Conservation (phyloP, 129 eudicot genomes). For the Artemisia argyi region DNA sequence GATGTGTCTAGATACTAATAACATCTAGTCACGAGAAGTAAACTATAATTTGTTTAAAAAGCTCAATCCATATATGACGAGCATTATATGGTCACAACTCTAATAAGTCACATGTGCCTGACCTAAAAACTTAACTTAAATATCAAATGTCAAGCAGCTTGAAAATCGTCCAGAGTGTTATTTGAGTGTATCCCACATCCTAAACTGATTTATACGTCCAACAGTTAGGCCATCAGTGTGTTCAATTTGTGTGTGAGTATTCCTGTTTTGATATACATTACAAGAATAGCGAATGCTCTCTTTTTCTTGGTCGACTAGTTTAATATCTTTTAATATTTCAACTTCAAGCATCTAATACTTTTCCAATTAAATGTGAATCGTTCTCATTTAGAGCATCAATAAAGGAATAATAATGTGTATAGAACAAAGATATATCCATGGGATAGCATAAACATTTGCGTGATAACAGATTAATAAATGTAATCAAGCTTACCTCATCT, state of each 20-base stretch:
- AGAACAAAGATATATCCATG: not conserved
- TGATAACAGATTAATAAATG: not conserved
- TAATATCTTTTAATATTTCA: not conserved
- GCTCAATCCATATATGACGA: not conserved
- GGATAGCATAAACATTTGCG: not conserved
- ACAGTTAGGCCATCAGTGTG: not conserved
- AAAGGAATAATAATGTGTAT: not conserved
- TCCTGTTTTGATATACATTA: not conserved
- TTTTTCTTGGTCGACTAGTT: not conserved
- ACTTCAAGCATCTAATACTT: constrained; percentile 2
- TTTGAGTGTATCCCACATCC: not conserved
- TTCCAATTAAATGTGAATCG: not conserved
- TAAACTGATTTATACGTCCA: not conserved
- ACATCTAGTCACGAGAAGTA: not conserved
- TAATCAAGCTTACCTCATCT: constrained; percentile 59
- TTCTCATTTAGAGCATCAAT: constrained; percentile 4
- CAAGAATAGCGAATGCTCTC: not conserved
- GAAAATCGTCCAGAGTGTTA: not conserved
- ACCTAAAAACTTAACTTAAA: no score
- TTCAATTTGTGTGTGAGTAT: no score
- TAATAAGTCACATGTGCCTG: not conserved
- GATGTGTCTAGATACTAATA: no score
- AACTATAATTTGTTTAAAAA: not conserved
- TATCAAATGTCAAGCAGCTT: not conserved
- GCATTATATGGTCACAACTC: not conserved